Evolutionary conservation across 129 eudicot species (phyloP).

Genomic region (Oenanthe sinensis): DNA sequence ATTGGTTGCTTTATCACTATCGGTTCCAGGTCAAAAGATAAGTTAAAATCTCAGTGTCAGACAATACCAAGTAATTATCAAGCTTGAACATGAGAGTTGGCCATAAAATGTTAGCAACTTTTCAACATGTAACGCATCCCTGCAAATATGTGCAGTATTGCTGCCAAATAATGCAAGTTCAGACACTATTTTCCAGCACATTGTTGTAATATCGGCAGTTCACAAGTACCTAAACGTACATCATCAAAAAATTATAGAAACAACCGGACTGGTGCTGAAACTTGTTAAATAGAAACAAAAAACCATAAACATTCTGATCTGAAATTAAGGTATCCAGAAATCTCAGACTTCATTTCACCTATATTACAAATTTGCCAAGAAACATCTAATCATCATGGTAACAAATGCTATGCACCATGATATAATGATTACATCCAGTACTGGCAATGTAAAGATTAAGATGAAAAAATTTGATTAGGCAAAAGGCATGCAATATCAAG

Average conservation of each 20-base stretch:
- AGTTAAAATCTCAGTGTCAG: slow-evolving; percentile 1
- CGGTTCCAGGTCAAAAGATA: not conserved
- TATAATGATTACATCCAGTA: not conserved
- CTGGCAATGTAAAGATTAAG: not conserved
- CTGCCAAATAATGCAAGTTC: not conserved
- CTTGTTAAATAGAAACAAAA: not conserved
- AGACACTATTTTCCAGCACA: not conserved
- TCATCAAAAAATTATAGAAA: not conserved
- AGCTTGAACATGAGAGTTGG: not conserved
- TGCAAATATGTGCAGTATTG: no score
- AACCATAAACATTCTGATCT: not conserved
- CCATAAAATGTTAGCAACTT: no score
- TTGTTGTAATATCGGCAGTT: no score
- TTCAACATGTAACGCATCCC: no score
- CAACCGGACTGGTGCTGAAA: not conserved
- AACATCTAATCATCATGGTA: not conserved
- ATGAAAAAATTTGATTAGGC: not conserved
- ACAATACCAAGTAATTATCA: not conserved
- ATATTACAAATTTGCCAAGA: not conserved
- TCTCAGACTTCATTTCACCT: not conserved
- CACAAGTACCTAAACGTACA: not conserved
- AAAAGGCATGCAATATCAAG: not conserved
- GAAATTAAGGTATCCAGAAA: not conserved
- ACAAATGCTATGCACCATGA: not conserved
- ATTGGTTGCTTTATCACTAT: not conserved